phyloP scores from a whole-genome alignment of 768 basidiomycete genomes.

The Boletus fagicola region DNA sequence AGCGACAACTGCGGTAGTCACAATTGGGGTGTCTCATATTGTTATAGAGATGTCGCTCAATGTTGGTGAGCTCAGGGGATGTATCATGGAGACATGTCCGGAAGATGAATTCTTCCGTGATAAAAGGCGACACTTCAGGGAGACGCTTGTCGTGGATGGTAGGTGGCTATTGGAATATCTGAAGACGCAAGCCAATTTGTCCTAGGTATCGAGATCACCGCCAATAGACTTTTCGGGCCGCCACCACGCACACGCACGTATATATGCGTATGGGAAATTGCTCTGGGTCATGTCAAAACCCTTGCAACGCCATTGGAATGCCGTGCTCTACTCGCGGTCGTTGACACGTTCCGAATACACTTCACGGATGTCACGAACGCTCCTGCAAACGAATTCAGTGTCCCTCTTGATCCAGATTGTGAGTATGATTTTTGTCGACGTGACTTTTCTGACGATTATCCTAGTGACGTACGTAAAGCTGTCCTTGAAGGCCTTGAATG shows the following conservation, averaged over 20 bases:
- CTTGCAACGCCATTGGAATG: constrained; percentile 54
- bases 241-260: constrained; percentile 83
- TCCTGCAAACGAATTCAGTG: constrained; percentile 65
- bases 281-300: constrained; percentile 61
- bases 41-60: constrained; percentile 76
- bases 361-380: constrained; percentile 78
- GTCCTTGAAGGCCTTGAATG: constrained; percentile 50
- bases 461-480: constrained; percentile 86
- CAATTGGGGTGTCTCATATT: constrained; percentile 8
- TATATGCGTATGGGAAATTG: constrained; percentile 90
- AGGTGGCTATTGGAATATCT: constrained; percentile 3
- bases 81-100: constrained; percentile 46
- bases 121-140: constrained; percentile 23
- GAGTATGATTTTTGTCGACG: constrained; percentile 22
- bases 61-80: constrained; percentile 55
- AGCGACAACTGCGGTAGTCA: constrained; percentile 11
- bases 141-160: constrained; percentile 53
- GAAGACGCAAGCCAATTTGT: constrained; percentile 2
- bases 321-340: constrained; percentile 49
- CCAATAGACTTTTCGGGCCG: constrained; percentile 87
- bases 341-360: constrained; percentile 61
- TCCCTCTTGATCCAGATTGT: constrained; percentile 78
- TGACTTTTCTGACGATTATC: constrained; percentile 9
- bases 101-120: constrained; percentile 38
- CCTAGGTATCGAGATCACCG: constrained; percentile 72